Percentiles rank a stretch among this genome's conserved stretches.
Evolutionary conservation across 1,284 basidiomycete genomes (phyloP).

Genomic region (Athelia sp.): DNA sequence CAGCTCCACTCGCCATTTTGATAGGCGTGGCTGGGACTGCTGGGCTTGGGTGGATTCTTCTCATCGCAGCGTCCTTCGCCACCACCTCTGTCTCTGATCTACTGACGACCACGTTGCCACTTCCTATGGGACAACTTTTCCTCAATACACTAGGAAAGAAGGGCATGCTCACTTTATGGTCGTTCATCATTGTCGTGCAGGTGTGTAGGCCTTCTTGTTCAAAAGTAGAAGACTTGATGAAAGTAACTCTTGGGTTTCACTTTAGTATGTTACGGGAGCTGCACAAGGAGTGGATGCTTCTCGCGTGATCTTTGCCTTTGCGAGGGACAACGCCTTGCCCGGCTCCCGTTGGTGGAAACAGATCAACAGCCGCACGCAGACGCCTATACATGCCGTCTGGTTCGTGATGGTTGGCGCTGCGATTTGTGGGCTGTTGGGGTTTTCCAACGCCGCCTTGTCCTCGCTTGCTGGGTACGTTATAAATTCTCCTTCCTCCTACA

Average conservation of each 20-base stretch:
- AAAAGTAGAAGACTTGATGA: background rate
- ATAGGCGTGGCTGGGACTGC: slow-evolving; percentile 57
- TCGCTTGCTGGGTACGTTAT: slow-evolving; percentile 61
- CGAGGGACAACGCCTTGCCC: slow-evolving; percentile 67
- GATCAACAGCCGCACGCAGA: slow-evolving; percentile 53
- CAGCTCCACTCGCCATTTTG: slow-evolving; percentile 76
- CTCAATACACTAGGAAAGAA: slow-evolving; percentile 58
- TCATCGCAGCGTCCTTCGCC: slow-evolving; percentile 62
- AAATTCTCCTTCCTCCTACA: background rate
- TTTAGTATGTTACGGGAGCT: slow-evolving; percentile 64
- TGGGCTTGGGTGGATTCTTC: slow-evolving; percentile 57
- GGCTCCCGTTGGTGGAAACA: slow-evolving; percentile 65
- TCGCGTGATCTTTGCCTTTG: slow-evolving; percentile 70
- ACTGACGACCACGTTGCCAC: slow-evolving; percentile 43
- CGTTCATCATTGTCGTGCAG: slow-evolving; percentile 66
- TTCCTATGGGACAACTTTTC: slow-evolving; percentile 72
- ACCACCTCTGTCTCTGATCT: slow-evolving; percentile 51
- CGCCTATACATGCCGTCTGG: slow-evolving; percentile 73
- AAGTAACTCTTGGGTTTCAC: background rate
- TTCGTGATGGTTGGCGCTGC: slow-evolving; percentile 57
- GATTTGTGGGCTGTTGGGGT: slow-evolving; percentile 61
- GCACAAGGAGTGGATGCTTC: slow-evolving; percentile 75
- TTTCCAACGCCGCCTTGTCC: slow-evolving; percentile 55
- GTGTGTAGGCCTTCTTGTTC: slow-evolving; percentile 20
- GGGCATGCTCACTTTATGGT: slow-evolving; percentile 70